These are phyloP conservation scores for Exophiala spinifera DNA, from an alignment of 2,329 filamentous ascomycete species.

Conservation along the genomic window DNA sequence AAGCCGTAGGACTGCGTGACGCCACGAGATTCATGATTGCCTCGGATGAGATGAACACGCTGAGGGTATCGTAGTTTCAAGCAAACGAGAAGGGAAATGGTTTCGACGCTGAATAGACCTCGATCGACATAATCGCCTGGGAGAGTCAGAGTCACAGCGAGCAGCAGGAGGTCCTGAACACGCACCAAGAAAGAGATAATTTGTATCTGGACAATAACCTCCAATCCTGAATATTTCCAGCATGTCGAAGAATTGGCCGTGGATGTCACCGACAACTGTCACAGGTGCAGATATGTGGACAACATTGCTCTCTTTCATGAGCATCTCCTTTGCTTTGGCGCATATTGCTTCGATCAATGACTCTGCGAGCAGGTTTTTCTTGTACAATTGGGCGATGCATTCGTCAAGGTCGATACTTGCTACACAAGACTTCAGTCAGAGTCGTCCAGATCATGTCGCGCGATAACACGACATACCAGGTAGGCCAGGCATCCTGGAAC, in stretches of 20 bases:
- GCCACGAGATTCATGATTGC: conserved; percentile 95
- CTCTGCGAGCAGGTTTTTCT: conserved; percentile 93
- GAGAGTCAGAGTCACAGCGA: conserved; percentile 5
- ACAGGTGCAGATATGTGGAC: conserved; percentile 94
- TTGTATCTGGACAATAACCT: conserved; percentile 94
- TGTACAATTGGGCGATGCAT: conserved; percentile 94
- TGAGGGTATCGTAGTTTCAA: conserved; percentile 95
- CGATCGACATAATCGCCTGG: conserved; percentile 95
- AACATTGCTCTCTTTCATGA: conserved; percentile 99
- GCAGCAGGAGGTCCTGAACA: not conserved
- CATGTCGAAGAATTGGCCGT: conserved; percentile 98
- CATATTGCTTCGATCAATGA: conserved; percentile 99
- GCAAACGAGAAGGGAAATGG: conserved; percentile 95
- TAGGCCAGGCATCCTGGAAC: conserved; percentile 26
- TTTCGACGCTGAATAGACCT: conserved; percentile 97
- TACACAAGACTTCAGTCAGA: conserved; percentile 37
- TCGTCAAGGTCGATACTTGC: conserved; percentile 97
- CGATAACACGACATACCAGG: conserved; percentile 16
- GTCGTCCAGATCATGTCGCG: not conserved
- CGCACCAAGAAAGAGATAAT: conserved; percentile 92
- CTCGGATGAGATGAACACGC: conserved; percentile 91
- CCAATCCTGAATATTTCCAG: conserved; percentile 99
- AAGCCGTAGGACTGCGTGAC: conserved; percentile 99
- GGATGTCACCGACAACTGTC: conserved; percentile 96
- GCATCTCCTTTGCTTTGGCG: conserved; percentile 95